Evolutionary conservation across 2,329 filamentous ascomycete genomes (phyloP), one percentile per base, ranked within the genome.

Genomic region (Albifimbria verrucaria): DNA sequence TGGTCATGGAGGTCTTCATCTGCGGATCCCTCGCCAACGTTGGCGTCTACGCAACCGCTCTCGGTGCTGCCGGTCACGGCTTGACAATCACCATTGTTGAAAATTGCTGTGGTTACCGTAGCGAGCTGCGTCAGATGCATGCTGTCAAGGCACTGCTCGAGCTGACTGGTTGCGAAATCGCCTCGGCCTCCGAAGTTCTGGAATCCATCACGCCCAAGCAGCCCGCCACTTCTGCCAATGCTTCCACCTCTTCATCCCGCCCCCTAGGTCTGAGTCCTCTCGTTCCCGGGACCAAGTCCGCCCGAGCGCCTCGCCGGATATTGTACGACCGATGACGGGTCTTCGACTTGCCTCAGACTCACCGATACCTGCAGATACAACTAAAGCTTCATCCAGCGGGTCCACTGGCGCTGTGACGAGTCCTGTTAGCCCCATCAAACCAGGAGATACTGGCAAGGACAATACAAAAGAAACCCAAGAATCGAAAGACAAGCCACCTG

Each of bases 21-120:
- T 95, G 90, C 64, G 94, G 94, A 21, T 88, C 89, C 44, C 80
- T 96, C 48, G 90, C 88, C 43, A 97, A 97, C 63, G 77, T 95
- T 32, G 92, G 92, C 26, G 86, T 97, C 46, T 92, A 94, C 66
- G 93, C 94, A 7, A 97, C 93, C 1, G 92, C 92, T 3, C 79
- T 96, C 57, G 94, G 97, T 65, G 94, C 93, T 11, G 92, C 90
- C 2, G 83, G 88, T 20, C 89, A 97, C 68, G 94, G 92, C 4
- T 86, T 96, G 63, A 79, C 84, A n/a, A 90, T 97, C 63, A 94
- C 89, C 5, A 76, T 97, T 12, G 76, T 97, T 39, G 87, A 94
- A 50, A 92, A 97, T 67, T 97, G 92, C 68, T 84, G 96, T 52
- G 92, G 92, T 11, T 96, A 87, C 64, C 84, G 90, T 46, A 85